Evolutionary conservation across 2,329 filamentous ascomycete genomes (phyloP), one percentile per base, ranked within the genome.

Genomic region (Rugonectria rugulosa): DNA sequence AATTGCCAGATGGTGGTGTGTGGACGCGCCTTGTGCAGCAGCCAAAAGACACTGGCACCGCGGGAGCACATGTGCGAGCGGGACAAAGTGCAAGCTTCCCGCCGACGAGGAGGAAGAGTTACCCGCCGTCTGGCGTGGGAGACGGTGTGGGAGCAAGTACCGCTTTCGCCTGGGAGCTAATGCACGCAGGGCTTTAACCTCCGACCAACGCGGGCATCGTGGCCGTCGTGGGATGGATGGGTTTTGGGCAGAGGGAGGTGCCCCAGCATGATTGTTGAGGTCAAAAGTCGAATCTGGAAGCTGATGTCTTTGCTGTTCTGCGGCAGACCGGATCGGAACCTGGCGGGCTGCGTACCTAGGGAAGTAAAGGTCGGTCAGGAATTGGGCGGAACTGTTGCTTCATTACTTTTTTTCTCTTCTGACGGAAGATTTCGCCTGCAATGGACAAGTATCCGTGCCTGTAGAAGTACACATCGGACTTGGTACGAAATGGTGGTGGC

Each of bases 31-130:
- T 32, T 48, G 53, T 44, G 51, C 29, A 26, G 45, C 40, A 52
- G 27, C 36, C 27, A 54, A 43, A 45, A 21, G 27, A 26, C 32
- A 52, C 45, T 41, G 56, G 50, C 56, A 52, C 51, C 60, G 46
- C 55, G 50, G 55, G 58, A 62, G 54, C 48, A 44, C 62, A 59
- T 54, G 54, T 51, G 57, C 46, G 47, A 23, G 51, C 63, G 63
- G 64, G 63, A 63, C 53, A 54, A 43, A 54, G 53, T 61, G 53
- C 42, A 54, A 54, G 56, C 46, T 66, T 66, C 64, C 19, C 64
- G 64, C 61, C 61, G 57, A 41, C 40, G 50, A 40, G 42, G 55
- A 60, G 56, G 49, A 29, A 38, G 47, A 55, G 57, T 34, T 49
- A 60, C 59, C 29, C 57, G 56, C 34, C 17, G 46, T 48, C 48